Evolutionary conservation across 208 protist species (phyloP).

Genomic region (Leishmania braziliensis): DNA sequence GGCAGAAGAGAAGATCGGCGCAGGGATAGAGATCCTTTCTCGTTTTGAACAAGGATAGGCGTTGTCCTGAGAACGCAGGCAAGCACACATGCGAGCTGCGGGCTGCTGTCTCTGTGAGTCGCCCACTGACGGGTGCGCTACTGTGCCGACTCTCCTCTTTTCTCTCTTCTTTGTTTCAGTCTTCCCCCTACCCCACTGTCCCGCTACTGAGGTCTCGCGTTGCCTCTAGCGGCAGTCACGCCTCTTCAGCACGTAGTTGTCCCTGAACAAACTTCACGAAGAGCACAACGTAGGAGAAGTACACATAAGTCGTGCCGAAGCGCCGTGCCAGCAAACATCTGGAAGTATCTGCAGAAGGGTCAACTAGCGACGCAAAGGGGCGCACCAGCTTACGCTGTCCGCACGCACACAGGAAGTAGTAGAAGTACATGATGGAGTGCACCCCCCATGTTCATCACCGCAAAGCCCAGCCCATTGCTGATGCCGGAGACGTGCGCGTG

Average conservation of each 20-base stretch:
- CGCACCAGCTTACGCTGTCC: constrained; percentile 58
- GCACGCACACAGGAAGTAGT: constrained; percentile 85
- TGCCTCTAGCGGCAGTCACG: constrained; percentile 11
- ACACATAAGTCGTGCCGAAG: constrained; percentile 89
- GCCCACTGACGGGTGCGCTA: not conserved
- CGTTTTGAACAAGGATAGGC: not conserved
- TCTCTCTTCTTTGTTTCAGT: not conserved
- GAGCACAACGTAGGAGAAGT: constrained; percentile 86
- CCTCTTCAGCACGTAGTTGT: constrained; percentile 40
- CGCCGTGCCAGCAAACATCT: constrained; percentile 84
- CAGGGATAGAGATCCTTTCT: not conserved
- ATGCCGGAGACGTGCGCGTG: constrained; percentile 60
- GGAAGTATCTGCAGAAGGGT: constrained; percentile 85
- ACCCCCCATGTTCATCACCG: constrained; percentile 93
- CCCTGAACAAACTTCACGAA: constrained; percentile 86
- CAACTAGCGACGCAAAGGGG: constrained; percentile 80
- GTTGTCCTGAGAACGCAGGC: not conserved
- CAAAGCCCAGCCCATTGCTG: constrained; percentile 71
- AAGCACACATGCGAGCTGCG: not conserved
- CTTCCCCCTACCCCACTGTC: not conserved
- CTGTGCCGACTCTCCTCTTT: not conserved
- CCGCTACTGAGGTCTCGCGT: not conserved
- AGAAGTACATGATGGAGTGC: constrained; percentile 96
- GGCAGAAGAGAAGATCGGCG: not conserved
- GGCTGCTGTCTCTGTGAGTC: not conserved